These are phyloP conservation scores for Candida nanaspora DNA, from an alignment of 805 yeast species.

Conservation along the genomic window DNA sequence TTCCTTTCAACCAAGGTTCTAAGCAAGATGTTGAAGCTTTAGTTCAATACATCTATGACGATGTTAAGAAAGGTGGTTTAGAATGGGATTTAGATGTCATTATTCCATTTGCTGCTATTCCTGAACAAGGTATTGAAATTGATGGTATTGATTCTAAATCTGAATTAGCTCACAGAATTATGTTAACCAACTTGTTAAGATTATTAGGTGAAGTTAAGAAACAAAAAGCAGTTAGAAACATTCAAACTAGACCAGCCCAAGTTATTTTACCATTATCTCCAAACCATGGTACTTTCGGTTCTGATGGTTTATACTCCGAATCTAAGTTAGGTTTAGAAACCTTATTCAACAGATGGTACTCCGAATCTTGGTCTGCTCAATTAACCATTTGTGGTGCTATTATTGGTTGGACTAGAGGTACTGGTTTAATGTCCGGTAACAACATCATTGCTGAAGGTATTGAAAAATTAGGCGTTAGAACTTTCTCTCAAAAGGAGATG, in stretches of 20 bases:
- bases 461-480: constrained; percentile 92
- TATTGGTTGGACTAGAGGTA: constrained; percentile 99
- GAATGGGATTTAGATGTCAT: constrained; percentile 97
- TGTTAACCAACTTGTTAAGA: constrained; percentile 93
- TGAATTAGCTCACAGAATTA: constrained; percentile 96
- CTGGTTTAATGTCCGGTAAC: constrained; percentile 97
- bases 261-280: constrained; percentile 95
- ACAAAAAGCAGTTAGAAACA: constrained; percentile 67
- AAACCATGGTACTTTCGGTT: constrained; percentile 98
- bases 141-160: constrained; percentile 91
- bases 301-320: constrained; percentile 97
- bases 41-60: constrained; percentile 78
- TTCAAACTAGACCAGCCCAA: constrained; percentile 97
- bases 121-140: constrained; percentile 96
- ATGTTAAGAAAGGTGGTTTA: constrained; percentile 78
- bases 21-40: constrained; percentile 87
- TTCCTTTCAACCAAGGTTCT: constrained; percentile 98
- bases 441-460: constrained; percentile 97
- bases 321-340: constrained; percentile 94
- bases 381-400: constrained; percentile 97
- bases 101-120: constrained; percentile 98
- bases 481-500: constrained; percentile 98
- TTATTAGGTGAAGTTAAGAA: constrained; percentile 85
- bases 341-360: constrained; percentile 96
- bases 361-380: constrained; percentile 94